These are phyloP conservation scores for Ophiosphaerella herpotricha DNA, from an alignment of 2,329 filamentous ascomycete species.

Conservation along the genomic window DNA sequence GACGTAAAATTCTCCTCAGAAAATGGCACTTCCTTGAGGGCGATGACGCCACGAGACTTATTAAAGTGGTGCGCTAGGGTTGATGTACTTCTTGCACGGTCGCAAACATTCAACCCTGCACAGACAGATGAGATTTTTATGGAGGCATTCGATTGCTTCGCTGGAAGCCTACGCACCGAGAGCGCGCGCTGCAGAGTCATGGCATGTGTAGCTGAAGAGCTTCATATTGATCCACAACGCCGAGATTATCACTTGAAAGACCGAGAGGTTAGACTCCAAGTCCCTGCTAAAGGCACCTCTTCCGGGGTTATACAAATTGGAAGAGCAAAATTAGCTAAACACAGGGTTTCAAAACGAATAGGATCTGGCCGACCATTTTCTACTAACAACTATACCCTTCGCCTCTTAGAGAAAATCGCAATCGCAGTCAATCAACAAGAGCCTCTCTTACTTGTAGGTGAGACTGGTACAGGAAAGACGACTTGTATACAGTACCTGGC, in stretches of 20 bases:
- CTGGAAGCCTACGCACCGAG: slow-evolving; percentile 74
- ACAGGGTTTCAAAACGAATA: slow-evolving; percentile 47
- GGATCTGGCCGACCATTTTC: slow-evolving; percentile 69
- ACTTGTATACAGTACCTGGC: slow-evolving; percentile 94
- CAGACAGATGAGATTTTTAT: slow-evolving; percentile 88
- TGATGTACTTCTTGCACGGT: slow-evolving; percentile 64
- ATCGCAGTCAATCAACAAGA: slow-evolving; percentile 83
- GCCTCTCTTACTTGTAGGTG: slow-evolving; percentile 91
- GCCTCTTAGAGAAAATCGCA: slow-evolving; percentile 85
- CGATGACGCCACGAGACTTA: slow-evolving; percentile 75
- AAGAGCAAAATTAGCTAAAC: slow-evolving; percentile 54
- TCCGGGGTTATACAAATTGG: slow-evolving; percentile 40
- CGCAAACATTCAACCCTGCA: slow-evolving; percentile 66
- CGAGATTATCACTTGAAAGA: slow-evolving; percentile 76
- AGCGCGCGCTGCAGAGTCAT: slow-evolving; percentile 65
- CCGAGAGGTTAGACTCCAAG: slow-evolving; percentile 68
- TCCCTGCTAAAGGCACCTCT: slow-evolving; percentile 31
- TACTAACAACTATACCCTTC: slow-evolving; percentile 81
- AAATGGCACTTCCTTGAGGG: slow-evolving; percentile 62
- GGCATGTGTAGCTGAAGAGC: slow-evolving; percentile 77
- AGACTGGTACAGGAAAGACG: slow-evolving; percentile 98
- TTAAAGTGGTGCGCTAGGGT: slow-evolving; percentile 90
- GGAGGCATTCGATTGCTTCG: slow-evolving; percentile 91
- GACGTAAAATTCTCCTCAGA: slow-evolving; percentile 55
- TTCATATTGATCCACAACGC: slow-evolving; percentile 83